A percentile compares a stretch with the other conserved stretches of the same genome.
phyloP scores from a whole-genome alignment of 106 monocot genomes.

The Amphibolis antarctica region DNA sequence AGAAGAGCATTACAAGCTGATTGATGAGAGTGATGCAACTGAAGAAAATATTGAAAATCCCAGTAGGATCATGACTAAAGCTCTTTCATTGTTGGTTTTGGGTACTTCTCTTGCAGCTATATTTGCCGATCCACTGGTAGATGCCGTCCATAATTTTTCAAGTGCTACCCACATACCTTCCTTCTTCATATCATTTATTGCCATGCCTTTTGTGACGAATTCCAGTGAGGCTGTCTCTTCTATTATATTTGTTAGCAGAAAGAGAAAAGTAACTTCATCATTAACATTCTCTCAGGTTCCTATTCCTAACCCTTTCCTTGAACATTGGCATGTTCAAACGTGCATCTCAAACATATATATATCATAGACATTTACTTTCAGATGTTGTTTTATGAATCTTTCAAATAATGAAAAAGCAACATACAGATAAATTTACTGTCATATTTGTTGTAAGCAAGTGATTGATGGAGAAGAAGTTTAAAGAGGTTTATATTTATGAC shows the following conservation, averaged over 20 bases:
- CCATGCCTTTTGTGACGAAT: slow-evolving; percentile 22
- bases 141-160: slow-evolving; percentile 19
- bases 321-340: too few relatives aligned
- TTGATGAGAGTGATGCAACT: slow-evolving; percentile 5
- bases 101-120: slow-evolving; percentile 13
- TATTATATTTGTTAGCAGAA: slow-evolving; percentile 20
- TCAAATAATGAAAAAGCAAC: too few relatives aligned
- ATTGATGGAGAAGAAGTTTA: too few relatives aligned
- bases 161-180: slow-evolving; percentile 17
- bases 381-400: too few relatives aligned
- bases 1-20: slow-evolving; percentile 11
- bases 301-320: too few relatives aligned
- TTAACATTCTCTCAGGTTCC: slow-evolving; percentile 22
- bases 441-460: too few relatives aligned
- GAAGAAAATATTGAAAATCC: slow-evolving; percentile 8
- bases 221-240: slow-evolving; percentile 26
- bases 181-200: slow-evolving; percentile 30
- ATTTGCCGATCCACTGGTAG: slow-evolving; percentile 25
- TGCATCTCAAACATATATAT: too few relatives aligned
- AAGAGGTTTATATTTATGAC: too few relatives aligned
- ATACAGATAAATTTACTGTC: too few relatives aligned
- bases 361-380: too few relatives aligned
- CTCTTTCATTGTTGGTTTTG: slow-evolving; percentile 6
- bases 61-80: neutral
- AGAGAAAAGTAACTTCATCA: slow-evolving; percentile 12